Evolutionary conservation across 345 rosid genomes (phyloP).

Genomic region (Viola odorata): DNA sequence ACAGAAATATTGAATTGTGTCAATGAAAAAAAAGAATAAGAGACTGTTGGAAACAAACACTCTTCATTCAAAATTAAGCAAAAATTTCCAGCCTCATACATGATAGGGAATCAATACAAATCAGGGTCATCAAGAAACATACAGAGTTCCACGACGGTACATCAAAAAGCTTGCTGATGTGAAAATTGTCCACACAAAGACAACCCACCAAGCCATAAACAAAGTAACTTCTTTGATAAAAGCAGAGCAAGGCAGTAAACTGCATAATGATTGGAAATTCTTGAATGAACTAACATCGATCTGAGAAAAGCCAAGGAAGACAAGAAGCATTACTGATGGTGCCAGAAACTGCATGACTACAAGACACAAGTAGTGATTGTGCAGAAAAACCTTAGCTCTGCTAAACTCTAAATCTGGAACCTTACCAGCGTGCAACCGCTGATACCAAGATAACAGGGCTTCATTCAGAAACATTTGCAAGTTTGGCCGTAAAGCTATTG

Average conservation of each 20-base stretch:
- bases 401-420: slow-evolving; percentile 87
- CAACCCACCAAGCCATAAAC: slow-evolving; percentile 90
- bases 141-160: slow-evolving; percentile 58
- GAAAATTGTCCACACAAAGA: slow-evolving; percentile 59
- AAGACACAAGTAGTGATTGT: slow-evolving; percentile 81
- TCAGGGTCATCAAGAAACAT: slow-evolving; percentile 46
- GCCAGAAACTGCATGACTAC: slow-evolving; percentile 67
- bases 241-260: slow-evolving; percentile 49
- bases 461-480: slow-evolving; percentile 90
- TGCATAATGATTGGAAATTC: slow-evolving; percentile 36
- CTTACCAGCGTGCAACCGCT: slow-evolving; percentile 78
- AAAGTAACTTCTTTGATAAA: slow-evolving; percentile 44
- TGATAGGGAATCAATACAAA: slow-evolving; percentile 5
- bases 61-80: slow-evolving; percentile 10
- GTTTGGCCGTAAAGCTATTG: slow-evolving; percentile 59
- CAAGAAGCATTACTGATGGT: slow-evolving; percentile 52
- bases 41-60: slow-evolving; percentile 12
- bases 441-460: slow-evolving; percentile 88
- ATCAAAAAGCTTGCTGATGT: slow-evolving; percentile 54
- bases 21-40: no score
- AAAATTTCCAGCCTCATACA: slow-evolving; percentile 1
- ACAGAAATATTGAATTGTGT: no score
- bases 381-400: slow-evolving; percentile 85
- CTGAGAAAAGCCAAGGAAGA: slow-evolving; percentile 62
- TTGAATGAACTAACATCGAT: slow-evolving; percentile 40